These are phyloP conservation scores for Amniculicola lignicola DNA, from an alignment of 495 filamentous ascomycete species.

Conservation along the genomic window DNA sequence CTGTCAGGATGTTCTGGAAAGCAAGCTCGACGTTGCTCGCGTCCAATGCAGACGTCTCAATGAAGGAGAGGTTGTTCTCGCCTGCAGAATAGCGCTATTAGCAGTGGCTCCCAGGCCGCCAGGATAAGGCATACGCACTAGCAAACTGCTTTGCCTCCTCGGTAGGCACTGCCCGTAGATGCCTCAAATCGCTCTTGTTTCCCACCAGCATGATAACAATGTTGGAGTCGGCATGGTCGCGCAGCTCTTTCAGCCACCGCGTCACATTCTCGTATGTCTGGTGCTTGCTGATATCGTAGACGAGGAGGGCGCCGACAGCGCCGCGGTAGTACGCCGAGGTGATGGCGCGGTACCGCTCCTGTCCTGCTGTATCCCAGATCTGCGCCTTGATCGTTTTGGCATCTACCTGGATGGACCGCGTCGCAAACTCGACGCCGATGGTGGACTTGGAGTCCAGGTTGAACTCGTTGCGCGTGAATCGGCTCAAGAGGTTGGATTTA, in stretches of 20 bases:
- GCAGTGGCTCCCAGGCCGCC: not conserved
- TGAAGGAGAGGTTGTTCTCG: conserved; percentile 95
- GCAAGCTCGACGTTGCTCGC: conserved; percentile 99
- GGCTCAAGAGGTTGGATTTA: conserved; percentile 98
- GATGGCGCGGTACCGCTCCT: conserved; percentile 98
- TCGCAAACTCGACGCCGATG: conserved; percentile 99
- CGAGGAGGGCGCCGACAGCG: conserved; percentile 92
- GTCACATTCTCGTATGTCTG: conserved; percentile 99
- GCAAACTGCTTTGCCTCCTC: conserved; percentile 98
- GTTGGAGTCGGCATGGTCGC: conserved; percentile 97
- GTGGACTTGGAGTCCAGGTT: conserved; percentile 99
- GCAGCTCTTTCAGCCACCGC: conserved; percentile 97
- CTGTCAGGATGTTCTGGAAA: conserved; percentile 99
- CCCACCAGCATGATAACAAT: conserved; percentile 99
- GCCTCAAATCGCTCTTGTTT: conserved; percentile 99
- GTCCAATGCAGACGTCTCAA: conserved; percentile 98
- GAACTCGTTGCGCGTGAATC: conserved; percentile 99
- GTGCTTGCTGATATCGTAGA: conserved; percentile 99
- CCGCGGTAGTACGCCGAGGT: conserved; percentile 98
- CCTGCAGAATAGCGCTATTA: conserved; percentile 48
- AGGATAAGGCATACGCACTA: conserved; percentile 56
- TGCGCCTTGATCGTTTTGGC: conserved; percentile 99
- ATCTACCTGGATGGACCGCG: conserved; percentile 97
- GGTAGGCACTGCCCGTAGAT: conserved; percentile 94
- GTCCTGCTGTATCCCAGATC: conserved; percentile 99